Base-by-base conservation (phyloP, 2,329 filamentous ascomycete genomes). In the Penicillium glabrum region DNA sequence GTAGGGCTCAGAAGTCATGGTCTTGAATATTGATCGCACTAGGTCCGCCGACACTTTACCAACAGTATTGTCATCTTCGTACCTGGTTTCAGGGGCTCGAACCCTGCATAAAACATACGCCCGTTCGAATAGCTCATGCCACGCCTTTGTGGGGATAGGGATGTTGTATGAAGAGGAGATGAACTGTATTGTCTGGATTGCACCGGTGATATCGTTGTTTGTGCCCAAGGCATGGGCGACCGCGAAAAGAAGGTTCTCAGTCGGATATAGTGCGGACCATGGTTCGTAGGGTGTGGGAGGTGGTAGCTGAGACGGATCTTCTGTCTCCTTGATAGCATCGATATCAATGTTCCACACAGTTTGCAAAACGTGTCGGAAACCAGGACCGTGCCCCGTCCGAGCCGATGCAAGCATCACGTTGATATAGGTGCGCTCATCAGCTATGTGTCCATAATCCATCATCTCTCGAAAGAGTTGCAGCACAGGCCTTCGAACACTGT, bases 181-280 rank as follows among this genome's bases (percentile, higher is more conserved):
- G 63, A 83, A 83, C 57, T 89, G 81, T 13, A 92, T 74, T 0
- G 89, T 66, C 41, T 82, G 79, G 26, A 88, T 67, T 13, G 85
- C 89, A 1, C 80, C 77, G 1, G 79, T 69, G 4, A 91, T 78
- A 53, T 87, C 80, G 47, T 83, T 86, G 71, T 88, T 90, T 59
- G 80, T 81, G n/a, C 88, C 83, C 60, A 88, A 89, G 1, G 80
- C 78, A 67, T 91, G 86, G 6, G 88, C 87, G n/a, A 93, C 75
- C 9, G 87, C 82, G 53, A 83, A 78, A 23, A 93, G 78, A 0
- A 93, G 77, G 2, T 77, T 75, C 8, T 70, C 60, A 0, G 83
- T 85, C 2, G 90, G 90, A 50, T 79, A 76, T 31, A 88, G 71
- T 8, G 83, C 81, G 1, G 83, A 87, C 27, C 79, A 76, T 0